Evolutionary conservation across 2,329 filamentous ascomycete genomes (phyloP), one percentile per base, ranked within the genome.

Genomic region (Cercospora berteroae): DNA sequence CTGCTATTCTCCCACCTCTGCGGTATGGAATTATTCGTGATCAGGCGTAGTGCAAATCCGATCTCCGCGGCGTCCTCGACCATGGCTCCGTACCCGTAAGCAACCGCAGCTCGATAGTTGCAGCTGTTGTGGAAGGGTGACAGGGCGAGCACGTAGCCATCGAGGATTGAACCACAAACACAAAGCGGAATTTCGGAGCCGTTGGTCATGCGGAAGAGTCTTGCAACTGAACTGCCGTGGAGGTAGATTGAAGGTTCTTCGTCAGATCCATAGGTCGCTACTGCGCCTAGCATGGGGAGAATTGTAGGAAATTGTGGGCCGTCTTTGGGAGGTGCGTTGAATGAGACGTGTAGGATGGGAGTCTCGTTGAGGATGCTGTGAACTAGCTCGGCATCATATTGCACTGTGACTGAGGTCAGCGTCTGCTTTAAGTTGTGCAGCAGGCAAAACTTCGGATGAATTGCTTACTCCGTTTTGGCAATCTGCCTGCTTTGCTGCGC

Each of bases 201-300:
- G 25, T 69, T 81, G 13, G 87, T 83, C 7, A 90, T 78, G 70
- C 89, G 90, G 84, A 94, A 90, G 36, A 97, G 83, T 7, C 93
- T 89, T 0, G 89, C 88, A 67, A 88, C 91, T 72, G 94, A 89
- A 78, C 94, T 96, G 75, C 92, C 92, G 79, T 96, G 93, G 7
- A 96, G 85, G 78, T 96, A 96, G 69, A 90, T 85, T 66, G 93
- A 89, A 12, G 73, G 63, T 5, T 93, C 83, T 0, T 89, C 87
- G 71, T 93, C 88, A 4, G 63, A 39, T 16, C 87, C 83, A 76
- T 89, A 95, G 25, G 88, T 91, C 12, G 88, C 91, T 85, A 95
- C 90, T 73, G 91, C 88, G 61, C 91, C 92, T 74, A 96, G 91
- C 92, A 96, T 94, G 69, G 93, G 93, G 1, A 96, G 84, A 63